phyloP scores from a whole-genome alignment of 1,284 basidiomycete species.

The Ceratobasidium sp. region DNA sequence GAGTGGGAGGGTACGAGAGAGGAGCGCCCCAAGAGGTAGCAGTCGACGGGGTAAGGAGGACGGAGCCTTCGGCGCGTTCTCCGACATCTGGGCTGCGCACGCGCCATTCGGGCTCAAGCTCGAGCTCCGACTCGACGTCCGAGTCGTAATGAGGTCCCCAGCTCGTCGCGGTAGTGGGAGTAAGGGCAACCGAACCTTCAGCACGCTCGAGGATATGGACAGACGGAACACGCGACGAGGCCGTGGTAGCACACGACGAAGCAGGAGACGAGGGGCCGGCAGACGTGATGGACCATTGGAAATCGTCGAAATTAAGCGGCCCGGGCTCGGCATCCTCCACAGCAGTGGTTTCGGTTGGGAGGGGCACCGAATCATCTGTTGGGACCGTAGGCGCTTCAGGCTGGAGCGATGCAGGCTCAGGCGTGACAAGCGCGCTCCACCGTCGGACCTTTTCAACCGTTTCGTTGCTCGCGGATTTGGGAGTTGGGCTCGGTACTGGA shows the following conservation, averaged over 20 bases:
- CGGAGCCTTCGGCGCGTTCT: conserved; percentile 50
- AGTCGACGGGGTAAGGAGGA: conserved; percentile 51
- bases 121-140: conserved; percentile 25
- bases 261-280: conserved; percentile 56
- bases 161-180: conserved; percentile 58
- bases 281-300: conserved; percentile 71
- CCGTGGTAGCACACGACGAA: conserved; percentile 43
- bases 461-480: conserved; percentile 50
- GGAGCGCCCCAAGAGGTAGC: conserved; percentile 42
- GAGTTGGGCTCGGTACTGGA: conserved; percentile 47
- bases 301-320: conserved; percentile 65
- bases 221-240: conserved; percentile 50
- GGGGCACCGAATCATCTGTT: background rate
- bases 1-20: conserved; percentile 38
- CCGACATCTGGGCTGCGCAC: conserved; percentile 50
- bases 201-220: conserved; percentile 63
- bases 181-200: conserved; percentile 65
- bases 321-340: conserved; percentile 49
- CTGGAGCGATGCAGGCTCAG: conserved; percentile 11
- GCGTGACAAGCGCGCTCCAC: conserved; percentile 42
- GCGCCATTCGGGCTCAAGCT: conserved; percentile 11
- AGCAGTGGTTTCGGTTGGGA: conserved; percentile 33
- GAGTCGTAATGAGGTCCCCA: conserved; percentile 52
- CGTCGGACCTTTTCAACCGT: conserved; percentile 31
- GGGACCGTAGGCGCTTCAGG: conserved; percentile 44